A percentile compares a stretch with the other conserved stretches of the same genome.
Evolutionary conservation across 2,329 filamentous ascomycete species (phyloP).

Genomic region (Triangularia verruculosa): DNA sequence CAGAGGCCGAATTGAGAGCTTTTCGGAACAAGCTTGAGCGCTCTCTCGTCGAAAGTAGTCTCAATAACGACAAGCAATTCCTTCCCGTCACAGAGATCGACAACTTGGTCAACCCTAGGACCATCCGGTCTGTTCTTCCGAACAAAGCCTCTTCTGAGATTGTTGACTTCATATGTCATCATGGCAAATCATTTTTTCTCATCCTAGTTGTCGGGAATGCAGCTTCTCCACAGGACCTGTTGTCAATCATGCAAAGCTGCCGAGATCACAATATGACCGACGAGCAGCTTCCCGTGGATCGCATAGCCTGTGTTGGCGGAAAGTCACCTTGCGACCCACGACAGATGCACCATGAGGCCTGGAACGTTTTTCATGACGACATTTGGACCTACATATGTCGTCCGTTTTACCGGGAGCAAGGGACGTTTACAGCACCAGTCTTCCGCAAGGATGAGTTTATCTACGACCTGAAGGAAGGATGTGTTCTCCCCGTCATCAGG

Average conservation of each 20-base stretch:
- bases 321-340: neutral
- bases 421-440: neutral
- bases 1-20: neutral
- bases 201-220: neutral
- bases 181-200: neutral
- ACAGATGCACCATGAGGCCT: neutral
- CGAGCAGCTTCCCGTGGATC: neutral
- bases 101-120: neutral
- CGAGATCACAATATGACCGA: neutral
- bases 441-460: neutral
- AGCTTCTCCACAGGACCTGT: neutral
- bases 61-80: neutral
- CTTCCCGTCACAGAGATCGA: neutral
- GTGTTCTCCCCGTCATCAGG: neutral
- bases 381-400: neutral
- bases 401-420: neutral
- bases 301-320: neutral
- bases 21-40: neutral
- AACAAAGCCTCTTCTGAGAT: neutral
- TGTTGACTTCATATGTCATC: neutral
- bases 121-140: neutral
- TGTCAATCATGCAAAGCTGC: neutral
- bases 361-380: neutral
- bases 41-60: neutral
- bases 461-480: neutral